A percentile compares a stretch with the other conserved stretches of the same genome.
These are phyloP conservation scores for Erythrophleum ivorense DNA, from an alignment of 331 rosid genomes.

Conservation along the genomic window DNA sequence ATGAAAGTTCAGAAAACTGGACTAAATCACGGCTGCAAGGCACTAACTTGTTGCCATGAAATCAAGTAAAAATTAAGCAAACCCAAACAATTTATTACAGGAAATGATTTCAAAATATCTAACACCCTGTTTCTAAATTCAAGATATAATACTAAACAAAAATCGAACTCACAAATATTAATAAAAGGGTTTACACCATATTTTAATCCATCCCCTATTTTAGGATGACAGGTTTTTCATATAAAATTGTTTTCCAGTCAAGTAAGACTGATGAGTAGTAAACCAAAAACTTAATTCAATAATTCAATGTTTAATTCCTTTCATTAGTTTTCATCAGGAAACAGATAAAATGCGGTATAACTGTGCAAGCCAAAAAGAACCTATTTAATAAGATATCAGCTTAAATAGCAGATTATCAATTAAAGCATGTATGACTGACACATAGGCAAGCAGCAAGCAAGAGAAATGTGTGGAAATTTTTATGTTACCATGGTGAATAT, in stretches of 20 bases:
- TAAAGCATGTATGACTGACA: not conserved
- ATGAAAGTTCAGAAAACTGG: conserved; percentile 30
- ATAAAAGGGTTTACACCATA: not conserved
- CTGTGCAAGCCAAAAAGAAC: not conserved
- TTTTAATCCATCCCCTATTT: not conserved
- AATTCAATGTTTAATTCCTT: not conserved
- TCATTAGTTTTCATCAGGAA: not conserved
- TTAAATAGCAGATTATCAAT: not conserved
- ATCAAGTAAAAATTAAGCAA: not conserved
- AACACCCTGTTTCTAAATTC: conserved; percentile 11
- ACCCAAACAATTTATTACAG: not conserved
- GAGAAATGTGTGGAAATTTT: not conserved
- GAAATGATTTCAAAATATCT: not conserved
- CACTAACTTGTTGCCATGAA: not conserved
- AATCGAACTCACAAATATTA: not conserved
- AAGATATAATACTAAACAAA: not conserved
- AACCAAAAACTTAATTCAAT: not conserved
- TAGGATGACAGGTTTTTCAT: not conserved
- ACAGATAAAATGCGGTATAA: not conserved
- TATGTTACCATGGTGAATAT: not conserved
- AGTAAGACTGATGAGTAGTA: not conserved
- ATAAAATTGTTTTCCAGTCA: not conserved
- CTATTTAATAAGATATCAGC: not conserved
- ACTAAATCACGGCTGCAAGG: conserved; percentile 2
- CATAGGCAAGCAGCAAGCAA: not conserved